Base-by-base conservation (phyloP, 495 filamentous ascomycete species). In the Aspergillus avenaceus region DNA sequence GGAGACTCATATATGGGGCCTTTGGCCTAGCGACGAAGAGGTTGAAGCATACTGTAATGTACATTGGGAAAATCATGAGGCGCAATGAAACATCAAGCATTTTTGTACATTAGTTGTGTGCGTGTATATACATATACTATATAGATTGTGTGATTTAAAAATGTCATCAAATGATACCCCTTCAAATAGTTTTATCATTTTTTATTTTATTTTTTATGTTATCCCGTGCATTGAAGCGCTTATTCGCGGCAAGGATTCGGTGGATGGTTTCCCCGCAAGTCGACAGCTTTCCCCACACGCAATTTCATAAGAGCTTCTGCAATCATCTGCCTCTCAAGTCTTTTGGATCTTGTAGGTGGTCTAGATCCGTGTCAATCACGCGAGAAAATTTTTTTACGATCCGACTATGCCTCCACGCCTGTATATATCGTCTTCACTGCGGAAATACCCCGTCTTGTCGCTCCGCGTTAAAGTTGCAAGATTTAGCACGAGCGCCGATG, bases 1-100 rank as follows among this genome's bases (percentile, higher is more conserved):
- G 16, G 56, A 59, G 28, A 74, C 76, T 11, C 53, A 54, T 5
- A 56, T 64, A 19, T 82, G 77, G 80, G 73, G 67, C 21, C 61
- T 69, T 4, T 84, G 81, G 81, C 77, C 80, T 13, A 72, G 54
- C 36, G 72, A 78, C 43, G 66, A 69, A 40, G 79, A 82, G 47
- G 71, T 82, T 26, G 53, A 66, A 44, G 58, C 62, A 25, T 84
- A 84, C 41, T 41, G 21, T 62, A 36, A 58, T 40, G 18, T 28
- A 23, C 52, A 59, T 31, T 49, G 46, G 42, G 41, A 41, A 48
- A 36, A 52, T 31, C 44, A 52, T 18, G 29, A 31, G 43, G 41
- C 44, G 38, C 45, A 42, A 36, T 59, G 56, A 34, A 46, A 32
- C 52, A 53, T 53, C 53, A 36, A 59, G 56, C 55, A 61, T 28